Evolutionary conservation across 768 basidiomycete species (phyloP), one percentile per base, ranked within the genome.

Genomic region (Basidioascus undulatus): DNA sequence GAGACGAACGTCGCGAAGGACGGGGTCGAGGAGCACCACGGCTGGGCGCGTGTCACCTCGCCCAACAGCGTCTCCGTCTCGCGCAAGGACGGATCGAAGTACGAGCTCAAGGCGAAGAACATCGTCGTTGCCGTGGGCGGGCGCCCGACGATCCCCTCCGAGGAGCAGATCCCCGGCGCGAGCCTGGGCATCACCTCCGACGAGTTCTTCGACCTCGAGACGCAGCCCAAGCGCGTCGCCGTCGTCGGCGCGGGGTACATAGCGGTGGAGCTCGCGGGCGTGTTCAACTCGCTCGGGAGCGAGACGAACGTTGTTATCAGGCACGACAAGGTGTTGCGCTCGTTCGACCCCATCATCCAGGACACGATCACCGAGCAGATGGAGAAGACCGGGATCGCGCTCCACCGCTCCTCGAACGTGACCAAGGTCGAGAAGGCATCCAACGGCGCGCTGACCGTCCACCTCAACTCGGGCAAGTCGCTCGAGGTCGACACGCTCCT

Each of bases 221-320:
- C 76, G 39, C 84, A 89, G 57, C 92, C 92, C 8, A 81, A 76
- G 59, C 71, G 84, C 43, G 86, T 92, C 24, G 87, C 76, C 3
- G 76, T 96, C 41, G 74, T 94, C 32, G 92, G 92, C 35, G 92
- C 92, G 12, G 92, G 92, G 1, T 98, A 98, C 58, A 96, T 98
- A 50, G 86, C 86, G 15, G 81, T 94, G 46, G 92, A 98, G 60
- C 72, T 98, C 35, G 83, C 89, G 5, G 92, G 92, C 16, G 71
- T 98, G 41, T 71, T 98, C 61, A 72, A 94, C 59, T 67, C 80
- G 6, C 71, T 92, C 42, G 84, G 53, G 41, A 11, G 12, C 27
- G 83, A 96, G 59, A 86, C 84, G 7, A 86, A 94, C 55, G 59
- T 96, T 49, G 57, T 94, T 57, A 94, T 94, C 49, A 76, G 92